A percentile compares a stretch with the other conserved stretches of the same genome.
These are phyloP conservation scores for Pichia exigua DNA, from an alignment of 805 yeast species.

Conservation along the genomic window DNA sequence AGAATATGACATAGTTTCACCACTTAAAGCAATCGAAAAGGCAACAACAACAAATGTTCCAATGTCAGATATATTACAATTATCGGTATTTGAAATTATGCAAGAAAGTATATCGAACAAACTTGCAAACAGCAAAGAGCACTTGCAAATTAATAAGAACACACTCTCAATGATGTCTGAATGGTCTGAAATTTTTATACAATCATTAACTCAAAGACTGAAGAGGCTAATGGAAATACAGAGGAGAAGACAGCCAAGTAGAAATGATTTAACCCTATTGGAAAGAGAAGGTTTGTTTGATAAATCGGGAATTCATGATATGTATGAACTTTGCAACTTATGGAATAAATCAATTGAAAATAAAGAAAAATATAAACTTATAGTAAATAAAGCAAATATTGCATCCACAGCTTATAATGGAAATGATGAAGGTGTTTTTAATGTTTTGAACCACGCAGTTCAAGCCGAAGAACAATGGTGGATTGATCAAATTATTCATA, in stretches of 20 bases:
- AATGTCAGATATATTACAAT: neutral
- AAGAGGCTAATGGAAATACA: slow-evolving; percentile 50
- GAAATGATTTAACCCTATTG: slow-evolving; percentile 42
- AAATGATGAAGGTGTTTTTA: neutral
- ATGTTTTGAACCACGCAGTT: slow-evolving; percentile 5
- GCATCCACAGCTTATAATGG: neutral
- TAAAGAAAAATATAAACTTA: neutral
- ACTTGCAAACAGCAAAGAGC: neutral
- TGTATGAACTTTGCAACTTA: slow-evolving; percentile 23
- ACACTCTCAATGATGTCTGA: neutral
- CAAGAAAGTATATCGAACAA: slow-evolving; percentile 1
- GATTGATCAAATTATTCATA: slow-evolving; percentile 10
- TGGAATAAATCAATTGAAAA: slow-evolving; percentile 16
- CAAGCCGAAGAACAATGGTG: slow-evolving; percentile 5
- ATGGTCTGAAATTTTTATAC: slow-evolving; percentile 30
- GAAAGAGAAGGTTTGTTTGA: slow-evolving; percentile 36
- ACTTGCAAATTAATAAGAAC: neutral
- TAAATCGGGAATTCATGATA: slow-evolving; percentile 31
- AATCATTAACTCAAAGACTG: slow-evolving; percentile 33
- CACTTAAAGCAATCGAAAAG: neutral
- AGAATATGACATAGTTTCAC: neutral
- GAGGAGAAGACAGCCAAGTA: slow-evolving; percentile 48
- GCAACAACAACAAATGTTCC: slow-evolving; percentile 1
- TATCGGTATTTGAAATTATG: neutral
- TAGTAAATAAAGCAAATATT: slow-evolving; percentile 9